Conservation (phyloP, 176 grass and related monocot species). For the Bothriochloa decipiens region DNA sequence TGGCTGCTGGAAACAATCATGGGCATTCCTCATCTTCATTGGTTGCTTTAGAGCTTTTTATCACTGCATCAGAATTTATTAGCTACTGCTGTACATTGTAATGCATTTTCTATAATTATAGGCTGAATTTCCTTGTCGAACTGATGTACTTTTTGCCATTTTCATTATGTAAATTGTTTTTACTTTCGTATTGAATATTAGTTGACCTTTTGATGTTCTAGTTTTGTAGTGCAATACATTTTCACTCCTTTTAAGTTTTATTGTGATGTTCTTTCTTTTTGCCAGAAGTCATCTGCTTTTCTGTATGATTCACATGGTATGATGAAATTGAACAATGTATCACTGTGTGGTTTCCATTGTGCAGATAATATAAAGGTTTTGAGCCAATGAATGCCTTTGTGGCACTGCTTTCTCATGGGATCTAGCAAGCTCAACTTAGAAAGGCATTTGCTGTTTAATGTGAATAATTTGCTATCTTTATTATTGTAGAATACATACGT, state of each 20-base stretch:
- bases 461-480: background rate
- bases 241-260: background rate
- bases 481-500: background rate
- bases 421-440: background rate
- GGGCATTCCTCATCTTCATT: background rate
- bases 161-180: background rate
- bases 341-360: background rate
- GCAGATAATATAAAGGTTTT: background rate
- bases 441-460: background rate
- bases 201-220: background rate
- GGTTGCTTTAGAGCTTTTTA: background rate
- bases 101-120: background rate
- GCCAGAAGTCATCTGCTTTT: background rate
- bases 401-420: background rate
- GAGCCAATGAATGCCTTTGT: background rate
- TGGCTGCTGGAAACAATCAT: background rate
- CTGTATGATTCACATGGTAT: constrained; percentile 18
- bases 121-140: background rate
- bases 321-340: constrained; percentile 3
- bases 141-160: background rate
- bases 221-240: background rate
- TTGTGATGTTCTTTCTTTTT: background rate
- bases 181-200: background rate
- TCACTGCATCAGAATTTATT: background rate
- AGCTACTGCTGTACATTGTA: background rate